Conservation (phyloP, 1,284 basidiomycete species). For the Apiotrichum sp. region DNA sequence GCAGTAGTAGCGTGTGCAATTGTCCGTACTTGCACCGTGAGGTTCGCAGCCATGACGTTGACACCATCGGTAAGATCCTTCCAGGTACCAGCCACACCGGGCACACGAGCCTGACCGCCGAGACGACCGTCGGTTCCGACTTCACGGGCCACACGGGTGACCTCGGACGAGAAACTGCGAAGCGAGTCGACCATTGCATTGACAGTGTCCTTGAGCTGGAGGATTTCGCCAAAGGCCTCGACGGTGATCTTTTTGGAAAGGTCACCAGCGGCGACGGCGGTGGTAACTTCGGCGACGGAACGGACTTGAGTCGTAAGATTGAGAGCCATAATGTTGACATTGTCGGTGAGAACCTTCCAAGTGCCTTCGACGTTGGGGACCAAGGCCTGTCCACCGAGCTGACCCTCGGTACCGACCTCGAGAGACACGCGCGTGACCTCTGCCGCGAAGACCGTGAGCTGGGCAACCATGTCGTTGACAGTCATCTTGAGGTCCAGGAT, state of each 20-base stretch:
- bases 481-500: slow-evolving; percentile 80
- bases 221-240: slow-evolving; percentile 94
- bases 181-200: slow-evolving; percentile 46
- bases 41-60: slow-evolving; percentile 59
- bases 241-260: slow-evolving; percentile 84
- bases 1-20: slow-evolving; percentile 94
- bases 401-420: slow-evolving; percentile 93
- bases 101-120: slow-evolving; percentile 85
- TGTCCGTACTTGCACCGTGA: slow-evolving; percentile 90
- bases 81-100: slow-evolving; percentile 85
- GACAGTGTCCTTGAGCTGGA: slow-evolving; percentile 64
- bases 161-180: slow-evolving; percentile 55
- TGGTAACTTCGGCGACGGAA: slow-evolving; percentile 95
- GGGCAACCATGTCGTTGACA: slow-evolving; percentile 52
- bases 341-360: slow-evolving; percentile 92
- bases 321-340: slow-evolving; percentile 64
- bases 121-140: slow-evolving; percentile 93
- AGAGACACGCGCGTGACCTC: slow-evolving; percentile 75
- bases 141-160: slow-evolving; percentile 77
- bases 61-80: slow-evolving; percentile 94
- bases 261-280: slow-evolving; percentile 90
- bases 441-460: slow-evolving; percentile 52
- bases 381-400: slow-evolving; percentile 85
- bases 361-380: slow-evolving; percentile 84
- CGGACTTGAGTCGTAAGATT: slow-evolving; percentile 96